Evolutionary conservation across 2,329 filamentous ascomycete genomes (phyloP).

Genomic region (Ascochyta fabae): DNA sequence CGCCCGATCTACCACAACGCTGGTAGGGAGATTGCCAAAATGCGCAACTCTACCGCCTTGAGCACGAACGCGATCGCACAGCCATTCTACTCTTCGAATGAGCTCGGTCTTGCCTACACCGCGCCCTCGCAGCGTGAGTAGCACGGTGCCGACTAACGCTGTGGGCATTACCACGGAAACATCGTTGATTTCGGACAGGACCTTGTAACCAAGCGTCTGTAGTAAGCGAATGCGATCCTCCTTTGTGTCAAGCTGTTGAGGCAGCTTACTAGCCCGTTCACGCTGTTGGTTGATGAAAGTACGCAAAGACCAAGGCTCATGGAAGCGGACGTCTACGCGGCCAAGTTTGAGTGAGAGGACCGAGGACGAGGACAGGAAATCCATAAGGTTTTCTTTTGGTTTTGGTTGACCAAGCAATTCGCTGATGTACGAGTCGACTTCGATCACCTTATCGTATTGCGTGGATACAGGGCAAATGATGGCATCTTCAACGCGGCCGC

Average conservation of each 20-base stretch:
- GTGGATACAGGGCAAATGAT: constrained; percentile 96
- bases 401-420: constrained; percentile 94
- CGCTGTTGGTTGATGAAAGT: constrained; percentile 82
- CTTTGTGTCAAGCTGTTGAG: constrained; percentile 43
- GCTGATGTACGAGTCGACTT: constrained; percentile 88
- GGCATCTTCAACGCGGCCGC: constrained; percentile 85
- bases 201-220: constrained; percentile 87
- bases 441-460: constrained; percentile 98
- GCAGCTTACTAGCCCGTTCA: constrained; percentile 57
- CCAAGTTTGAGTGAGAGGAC: constrained; percentile 88
- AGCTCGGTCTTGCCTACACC: constrained; percentile 89
- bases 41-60: constrained; percentile 94
- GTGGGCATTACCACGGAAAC: constrained; percentile 99
- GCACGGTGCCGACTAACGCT: constrained; percentile 89
- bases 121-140: constrained; percentile 87
- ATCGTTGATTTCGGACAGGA: constrained; percentile 91
- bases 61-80: constrained; percentile 77
- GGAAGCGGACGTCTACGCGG: constrained; percentile 92
- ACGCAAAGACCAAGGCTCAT: constrained; percentile 91
- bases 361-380: constrained; percentile 88
- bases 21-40: constrained; percentile 80
- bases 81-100: constrained; percentile 86
- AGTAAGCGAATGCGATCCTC: constrained; percentile 73
- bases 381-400: constrained; percentile 88
- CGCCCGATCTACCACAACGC: constrained; percentile 84